Base-by-base conservation (phyloP, 257 asterid genomes). In the Ehretia macrophylla region DNA sequence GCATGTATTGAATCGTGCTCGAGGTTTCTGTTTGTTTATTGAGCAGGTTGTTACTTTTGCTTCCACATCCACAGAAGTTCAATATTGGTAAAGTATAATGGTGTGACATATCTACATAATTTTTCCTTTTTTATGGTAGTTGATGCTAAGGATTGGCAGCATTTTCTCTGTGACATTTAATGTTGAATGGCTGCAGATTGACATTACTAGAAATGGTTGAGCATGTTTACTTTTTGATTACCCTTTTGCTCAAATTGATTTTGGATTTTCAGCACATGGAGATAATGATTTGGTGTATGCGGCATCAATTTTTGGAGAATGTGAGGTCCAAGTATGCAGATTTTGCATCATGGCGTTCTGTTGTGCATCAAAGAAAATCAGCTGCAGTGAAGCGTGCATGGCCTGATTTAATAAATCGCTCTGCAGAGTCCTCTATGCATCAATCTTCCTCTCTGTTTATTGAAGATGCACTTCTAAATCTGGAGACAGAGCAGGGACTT, bases 391-490 rank as follows among this genome's bases (percentile, higher is more conserved):
- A 9, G 67, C 86, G 99, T 64, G 88, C 97, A 53, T 92, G 99
- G 97, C 97, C 95, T 49, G 83, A 83, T 62, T 48, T 77, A 44
- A 63, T 66, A 37, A 68, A 60, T 52, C 53, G 40, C 62, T 70
- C 73, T 55, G 62, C 70, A 58, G 88, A 74, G 53, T 72, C 74
- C 55, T 55, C 56, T 60, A 67, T 68, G 51, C 78, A 60, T 54
- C 71, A 65, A 63, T 51, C 48, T 49, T 72, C 88, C 62, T 75
- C 85, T 66, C 96, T 92, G 68, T 92, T 92, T 73, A 74, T 92
- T 62, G 95, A 81, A 81, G 97, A 92, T 60, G 99, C 99, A 63
- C 90, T 92, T 58, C 69, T 80, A 39, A 81, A 84, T 78, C 83
- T 92, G 67, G 97, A 88, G 60, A 63, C 71, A 5, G 94, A 83